Evolutionary conservation across 2,329 filamentous ascomycete genomes (phyloP), one percentile per base, ranked within the genome.

Genomic region (Thelonectria discophora): DNA sequence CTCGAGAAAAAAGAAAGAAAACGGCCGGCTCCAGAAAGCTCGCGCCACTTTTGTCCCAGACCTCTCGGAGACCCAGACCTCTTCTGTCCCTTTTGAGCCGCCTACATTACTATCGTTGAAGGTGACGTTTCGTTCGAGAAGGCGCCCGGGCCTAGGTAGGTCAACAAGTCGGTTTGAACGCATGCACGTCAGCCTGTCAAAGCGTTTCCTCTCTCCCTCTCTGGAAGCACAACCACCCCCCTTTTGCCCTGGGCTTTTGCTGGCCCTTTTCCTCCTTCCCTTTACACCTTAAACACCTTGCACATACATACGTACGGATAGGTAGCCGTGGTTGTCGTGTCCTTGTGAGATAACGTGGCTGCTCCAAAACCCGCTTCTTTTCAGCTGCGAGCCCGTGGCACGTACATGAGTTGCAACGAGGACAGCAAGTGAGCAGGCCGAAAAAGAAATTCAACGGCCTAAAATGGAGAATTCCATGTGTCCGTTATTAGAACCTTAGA

Each of bases 181-280:
- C 60, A 71, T 71, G 69, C 69, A 72, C 65, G 68, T 72, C 69
- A 71, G 68, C 64, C 45, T 17, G 58, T 47, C 54, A 66, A 65
- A 56, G 58, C 42, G 49, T 32, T 40, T 45, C 45, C 27, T 18
- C 17, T 20, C n/a, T 39, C 49, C 30, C 37, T 12, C 17, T 53
- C 10, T n/a, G n/a, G n/a, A n/a, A n/a, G n/a, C n/a, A n/a, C n/a
- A n/a, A n/a, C n/a, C n/a, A n/a, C n/a, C n/a, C n/a, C n/a, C n/a
- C n/a, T n/a, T n/a, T n/a, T n/a, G n/a, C n/a, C n/a, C n/a, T n/a
- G n/a, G n/a, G n/a, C 24, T 27, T 7, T 42, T 45, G 27, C n/a
- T n/a, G 45, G 24, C 8, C 21, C 34, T 34, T 20, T 27, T 24
- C 11, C 34, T 54, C 20, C 45, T 47, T 47, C 45, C 45, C 27